phyloP scores from a whole-genome alignment of 2,329 filamentous ascomycete genomes.

The Celoporthe dispersa region DNA sequence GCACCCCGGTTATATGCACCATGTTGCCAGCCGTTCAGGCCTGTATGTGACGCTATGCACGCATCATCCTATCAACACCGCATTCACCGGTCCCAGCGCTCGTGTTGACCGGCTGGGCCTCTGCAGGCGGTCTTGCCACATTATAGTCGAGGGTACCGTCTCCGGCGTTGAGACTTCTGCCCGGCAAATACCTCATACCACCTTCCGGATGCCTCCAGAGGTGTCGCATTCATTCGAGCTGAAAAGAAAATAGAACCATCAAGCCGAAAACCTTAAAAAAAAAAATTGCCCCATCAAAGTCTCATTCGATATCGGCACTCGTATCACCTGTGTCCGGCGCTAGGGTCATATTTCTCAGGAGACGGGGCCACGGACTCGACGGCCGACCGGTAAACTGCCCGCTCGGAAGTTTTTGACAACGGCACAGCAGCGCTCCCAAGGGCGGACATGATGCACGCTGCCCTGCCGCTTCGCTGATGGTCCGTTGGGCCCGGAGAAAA shows the following conservation, averaged over 20 bases:
- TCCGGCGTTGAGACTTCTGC: neutral
- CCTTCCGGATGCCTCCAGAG: neutral
- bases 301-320: neutral
- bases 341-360: neutral
- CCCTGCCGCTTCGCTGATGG: neutral
- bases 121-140: neutral
- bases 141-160: neutral
- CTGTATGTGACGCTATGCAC: conserved; percentile 7
- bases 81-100: neutral
- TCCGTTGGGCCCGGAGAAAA: neutral
- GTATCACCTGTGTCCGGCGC: neutral
- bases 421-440: neutral
- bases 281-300: no score
- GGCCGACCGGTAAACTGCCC: neutral
- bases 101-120: neutral
- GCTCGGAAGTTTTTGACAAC: neutral
- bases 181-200: neutral
- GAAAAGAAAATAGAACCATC: neutral
- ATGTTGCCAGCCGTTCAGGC: neutral
- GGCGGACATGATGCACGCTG: neutral
- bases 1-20: neutral
- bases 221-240: neutral
- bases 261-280: no score
- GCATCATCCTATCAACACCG: neutral
- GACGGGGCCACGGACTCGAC: neutral